phyloP scores from a whole-genome alignment of 78 protist species.

The Acrasis kona region DNA sequence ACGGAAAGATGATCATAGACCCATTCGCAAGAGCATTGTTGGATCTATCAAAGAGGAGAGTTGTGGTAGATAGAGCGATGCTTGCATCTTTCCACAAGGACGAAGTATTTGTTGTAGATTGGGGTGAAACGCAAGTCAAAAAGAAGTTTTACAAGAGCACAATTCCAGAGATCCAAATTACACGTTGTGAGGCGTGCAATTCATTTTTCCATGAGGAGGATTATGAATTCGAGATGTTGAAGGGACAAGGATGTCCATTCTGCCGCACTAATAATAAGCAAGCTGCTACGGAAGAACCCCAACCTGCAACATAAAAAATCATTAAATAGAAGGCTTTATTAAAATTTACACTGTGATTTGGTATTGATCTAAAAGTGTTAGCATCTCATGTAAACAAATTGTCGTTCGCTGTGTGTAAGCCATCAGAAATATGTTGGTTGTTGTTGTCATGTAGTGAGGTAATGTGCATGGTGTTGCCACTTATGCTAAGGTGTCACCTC shows the following conservation, averaged over 20 bases:
- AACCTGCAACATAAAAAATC: no score
- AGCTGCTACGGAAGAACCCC: no score
- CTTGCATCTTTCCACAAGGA: background rate
- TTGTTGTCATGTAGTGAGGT: no score
- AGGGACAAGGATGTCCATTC: constrained; percentile 26
- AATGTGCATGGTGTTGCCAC: no score
- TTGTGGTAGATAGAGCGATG: background rate
- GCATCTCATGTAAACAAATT: no score
- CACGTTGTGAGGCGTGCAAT: constrained; percentile 22
- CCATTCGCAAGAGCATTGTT: constrained; percentile 3
- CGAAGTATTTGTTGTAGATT: constrained; percentile 11
- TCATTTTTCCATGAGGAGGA: constrained; percentile 54
- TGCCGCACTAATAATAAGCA: constrained; percentile 15
- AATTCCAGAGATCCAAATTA: constrained; percentile 31
- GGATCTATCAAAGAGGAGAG: background rate
- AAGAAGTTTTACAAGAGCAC: constrained; percentile 17
- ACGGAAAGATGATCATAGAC: background rate
- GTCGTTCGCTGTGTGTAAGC: no score
- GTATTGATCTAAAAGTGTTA: no score
- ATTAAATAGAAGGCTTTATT: no score
- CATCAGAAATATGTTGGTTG: no score
- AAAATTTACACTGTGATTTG: no score
- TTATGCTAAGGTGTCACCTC: no score
- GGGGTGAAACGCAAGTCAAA: background rate
- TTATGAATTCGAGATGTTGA: constrained; percentile 16